Conservation (phyloP, 2,329 filamentous ascomycete genomes). For the Bipolaris bicolor region DNA sequence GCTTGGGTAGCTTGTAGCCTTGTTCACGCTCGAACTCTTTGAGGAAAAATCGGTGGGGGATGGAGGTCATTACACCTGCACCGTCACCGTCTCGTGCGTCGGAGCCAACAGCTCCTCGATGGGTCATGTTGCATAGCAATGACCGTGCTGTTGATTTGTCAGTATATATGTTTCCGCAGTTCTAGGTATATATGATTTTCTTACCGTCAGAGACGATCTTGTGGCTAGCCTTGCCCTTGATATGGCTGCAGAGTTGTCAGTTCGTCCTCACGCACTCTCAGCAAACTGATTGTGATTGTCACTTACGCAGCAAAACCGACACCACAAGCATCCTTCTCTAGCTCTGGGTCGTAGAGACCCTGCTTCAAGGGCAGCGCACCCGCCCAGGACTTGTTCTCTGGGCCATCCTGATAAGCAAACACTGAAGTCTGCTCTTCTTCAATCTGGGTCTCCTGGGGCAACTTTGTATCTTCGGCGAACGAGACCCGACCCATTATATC, state of each 20-base stretch:
- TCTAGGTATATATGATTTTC: conserved; percentile 34
- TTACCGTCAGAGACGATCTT: conserved; percentile 98
- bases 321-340: conserved; percentile 99
- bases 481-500: conserved; percentile 62
- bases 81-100: conserved; percentile 98
- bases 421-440: conserved; percentile 67
- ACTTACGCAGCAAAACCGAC: conserved; percentile 96
- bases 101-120: conserved; percentile 96
- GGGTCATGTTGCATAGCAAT: conserved; percentile 99
- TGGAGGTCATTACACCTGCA: conserved; percentile 98
- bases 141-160: conserved; percentile 70
- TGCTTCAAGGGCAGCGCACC: conserved; percentile 96
- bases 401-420: conserved; percentile 81
- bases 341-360: conserved; percentile 93
- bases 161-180: conserved; percentile 27
- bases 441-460: conserved; percentile 53
- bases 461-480: conserved; percentile 58
- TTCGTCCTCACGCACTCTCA: conserved; percentile 3
- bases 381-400: conserved; percentile 91
- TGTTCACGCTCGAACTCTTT: conserved; percentile 97
- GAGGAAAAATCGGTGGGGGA: conserved; percentile 96
- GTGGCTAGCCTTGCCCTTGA: conserved; percentile 96
- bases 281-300: conserved; percentile 1
- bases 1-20: conserved; percentile 81
- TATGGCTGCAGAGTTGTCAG: conserved; percentile 69